Base-by-base conservation (phyloP, 768 basidiomycete genomes). In the Crucibulum laeve region DNA sequence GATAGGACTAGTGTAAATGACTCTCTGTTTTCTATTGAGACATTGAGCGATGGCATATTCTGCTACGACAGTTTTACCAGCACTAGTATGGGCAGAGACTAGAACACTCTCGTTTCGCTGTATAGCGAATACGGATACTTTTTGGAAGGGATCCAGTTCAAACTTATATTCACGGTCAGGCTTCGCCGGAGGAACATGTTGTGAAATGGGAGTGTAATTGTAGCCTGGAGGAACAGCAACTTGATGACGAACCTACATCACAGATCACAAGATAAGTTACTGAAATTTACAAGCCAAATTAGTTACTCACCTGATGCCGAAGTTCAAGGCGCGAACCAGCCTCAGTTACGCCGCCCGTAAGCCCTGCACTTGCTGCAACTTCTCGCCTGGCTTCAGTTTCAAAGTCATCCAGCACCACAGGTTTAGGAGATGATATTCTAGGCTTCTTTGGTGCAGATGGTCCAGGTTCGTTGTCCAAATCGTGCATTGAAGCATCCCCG, bases 41-140 rank as follows among this genome's bases (percentile, higher is more conserved):
- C 90, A 94, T 62, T 92, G 91, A 0, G 96, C 96, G 59, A 99
- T 98, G 36, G 96, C 96, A 65, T 98, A 99, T 71, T 99, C 96
- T 36, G 96, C 96, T 48, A 99, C 96, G 49, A 98, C 96, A 2
- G 96, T 99, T 69, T 99, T 99, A 57, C 96, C 96, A 25, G 96
- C 96, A 65, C 91, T 94, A 4, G 96, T 99, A 70, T 99, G 96
- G 0, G 96, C 96, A 18, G 95, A 97, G 13, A 99, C 96, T 40
- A 99, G 74, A 4, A 98, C 95, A 56, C 89, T 92, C 69, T 99
- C 96, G 60, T 96, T 95, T 28, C 96, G 78, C 61, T 99, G 92
- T 40, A 99, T 98, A 28, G 92, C 93, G 50, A 89, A 79, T 5
- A 98, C 82, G 2, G 95, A 93, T 35, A 98, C 92, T 58, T 84